Conservation (phyloP, 139 green algal genomes). For the Tetratostichococcus sp. region DNA sequence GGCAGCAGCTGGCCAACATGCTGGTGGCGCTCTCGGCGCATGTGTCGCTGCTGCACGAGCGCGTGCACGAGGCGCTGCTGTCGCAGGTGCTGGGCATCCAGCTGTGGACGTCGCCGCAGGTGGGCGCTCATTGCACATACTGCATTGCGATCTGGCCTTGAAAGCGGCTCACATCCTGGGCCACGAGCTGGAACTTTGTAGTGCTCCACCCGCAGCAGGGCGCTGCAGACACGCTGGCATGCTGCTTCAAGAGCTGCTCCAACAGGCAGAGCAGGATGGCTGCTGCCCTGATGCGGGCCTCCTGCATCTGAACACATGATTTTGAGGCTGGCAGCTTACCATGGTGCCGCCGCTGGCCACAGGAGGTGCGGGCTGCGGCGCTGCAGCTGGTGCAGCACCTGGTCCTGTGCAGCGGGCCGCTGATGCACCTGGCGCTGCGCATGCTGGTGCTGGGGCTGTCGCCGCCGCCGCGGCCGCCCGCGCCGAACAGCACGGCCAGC, state of each 20-base stretch:
- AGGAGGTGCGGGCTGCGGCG: conserved; percentile 40
- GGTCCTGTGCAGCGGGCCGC: conserved; percentile 55
- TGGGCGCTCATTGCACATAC: too few species aligned
- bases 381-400: conserved; percentile 60
- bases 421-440: conserved; percentile 57
- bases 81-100: conserved; percentile 44
- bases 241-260: too few species aligned
- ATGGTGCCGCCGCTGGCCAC: too few species aligned
- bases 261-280: too few species aligned
- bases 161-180: too few species aligned
- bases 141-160: too few species aligned
- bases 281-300: too few species aligned
- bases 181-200: too few species aligned
- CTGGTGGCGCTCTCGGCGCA: conserved; percentile 30
- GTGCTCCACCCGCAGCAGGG: too few species aligned
- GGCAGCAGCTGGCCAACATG: conserved; percentile 32
- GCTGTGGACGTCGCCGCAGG: conserved; percentile 45
- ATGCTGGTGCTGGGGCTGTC: conserved; percentile 44
- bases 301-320: too few species aligned
- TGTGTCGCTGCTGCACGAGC: conserved; percentile 35
- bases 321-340: too few species aligned
- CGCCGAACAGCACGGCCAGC: conserved; percentile 14
- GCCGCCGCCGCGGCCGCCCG: conserved; percentile 31
- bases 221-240: too few species aligned
- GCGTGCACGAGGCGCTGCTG: conserved; percentile 43